Percentiles rank a stretch among this genome's conserved stretches.
Conservation (phyloP, 768 basidiomycete genomes). For the Ramaria rubella region DNA sequence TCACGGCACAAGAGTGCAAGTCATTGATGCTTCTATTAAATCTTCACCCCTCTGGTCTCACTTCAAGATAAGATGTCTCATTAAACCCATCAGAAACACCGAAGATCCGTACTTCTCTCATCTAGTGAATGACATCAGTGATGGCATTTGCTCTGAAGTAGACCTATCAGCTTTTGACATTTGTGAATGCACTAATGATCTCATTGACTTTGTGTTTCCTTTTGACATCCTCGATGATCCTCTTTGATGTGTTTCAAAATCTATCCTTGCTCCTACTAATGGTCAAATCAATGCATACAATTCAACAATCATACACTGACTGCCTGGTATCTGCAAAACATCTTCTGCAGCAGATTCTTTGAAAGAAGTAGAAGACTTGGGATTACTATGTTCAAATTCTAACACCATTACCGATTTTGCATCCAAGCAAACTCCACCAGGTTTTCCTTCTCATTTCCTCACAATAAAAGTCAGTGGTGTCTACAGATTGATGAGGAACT, state of each 20-base stretch:
- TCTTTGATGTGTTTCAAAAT: constrained; percentile 20
- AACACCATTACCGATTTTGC: no score
- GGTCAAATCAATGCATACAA: constrained; percentile 32
- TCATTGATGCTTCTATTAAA: constrained; percentile 32
- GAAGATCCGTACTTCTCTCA: constrained; percentile 29
- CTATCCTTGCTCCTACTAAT: constrained; percentile 36
- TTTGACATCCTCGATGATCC: constrained; percentile 21
- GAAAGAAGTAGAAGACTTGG: constrained; percentile 18
- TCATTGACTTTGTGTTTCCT: constrained; percentile 27
- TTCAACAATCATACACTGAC: constrained; percentile 20
- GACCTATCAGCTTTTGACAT: constrained; percentile 19
- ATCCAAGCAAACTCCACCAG: no score
- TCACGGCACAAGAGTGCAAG: constrained; percentile 21
- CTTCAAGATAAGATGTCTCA: constrained; percentile 25
- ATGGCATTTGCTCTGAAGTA: constrained; percentile 24
- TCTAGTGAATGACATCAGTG: constrained; percentile 35
- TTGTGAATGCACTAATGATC: constrained; percentile 12
- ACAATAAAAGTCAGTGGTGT: no score
- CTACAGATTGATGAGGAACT: no score
- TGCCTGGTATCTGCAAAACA: constrained; percentile 20
- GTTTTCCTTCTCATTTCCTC: no score
- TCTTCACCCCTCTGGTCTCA: constrained; percentile 28
- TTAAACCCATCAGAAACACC: constrained; percentile 31
- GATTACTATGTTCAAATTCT: constrained; percentile 11
- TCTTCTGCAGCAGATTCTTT: constrained; percentile 23